Conservation (phyloP, 1,139 yeast species). For the Maudiozyma humilis region DNA sequence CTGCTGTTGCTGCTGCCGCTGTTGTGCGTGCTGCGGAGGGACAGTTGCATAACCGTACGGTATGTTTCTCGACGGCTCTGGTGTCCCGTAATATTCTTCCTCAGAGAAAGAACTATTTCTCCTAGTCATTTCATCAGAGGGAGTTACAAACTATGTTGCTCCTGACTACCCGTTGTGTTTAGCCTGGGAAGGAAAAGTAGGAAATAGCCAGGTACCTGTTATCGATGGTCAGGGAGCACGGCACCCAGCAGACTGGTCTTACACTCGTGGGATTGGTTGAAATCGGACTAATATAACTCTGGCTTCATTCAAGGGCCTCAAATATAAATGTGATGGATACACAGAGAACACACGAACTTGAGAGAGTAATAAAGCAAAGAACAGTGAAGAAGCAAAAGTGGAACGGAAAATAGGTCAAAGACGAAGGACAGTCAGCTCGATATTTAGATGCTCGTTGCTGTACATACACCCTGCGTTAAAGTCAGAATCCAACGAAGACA, state of each 20-base stretch:
- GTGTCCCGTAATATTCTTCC: constrained; percentile 1
- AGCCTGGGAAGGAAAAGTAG: neutral
- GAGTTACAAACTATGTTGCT: no score
- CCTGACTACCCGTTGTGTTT: no score
- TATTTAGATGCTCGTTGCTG: neutral
- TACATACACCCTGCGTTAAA: neutral
- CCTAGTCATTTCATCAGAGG: constrained; percentile 3
- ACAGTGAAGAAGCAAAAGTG: neutral
- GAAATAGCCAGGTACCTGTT: neutral
- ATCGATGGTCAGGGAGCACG: neutral
- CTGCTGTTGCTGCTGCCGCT: constrained; percentile 2
- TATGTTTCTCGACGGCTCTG: neutral
- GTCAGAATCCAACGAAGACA: neutral
- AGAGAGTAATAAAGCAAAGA: no score
- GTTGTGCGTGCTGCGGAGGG: neutral
- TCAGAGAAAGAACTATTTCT: constrained; percentile 3
- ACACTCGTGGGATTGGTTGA: neutral
- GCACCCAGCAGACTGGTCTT: neutral
- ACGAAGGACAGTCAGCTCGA: neutral
- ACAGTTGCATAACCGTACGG: neutral
- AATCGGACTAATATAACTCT: neutral
- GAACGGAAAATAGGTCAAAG: neutral
- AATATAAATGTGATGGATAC: no score
- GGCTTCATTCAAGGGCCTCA: no score
- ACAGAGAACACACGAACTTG: no score